Evolutionary conservation across 257 asterid genomes (phyloP), one percentile per base, ranked within the genome.

Genomic region (Eucommia ulmoides): DNA sequence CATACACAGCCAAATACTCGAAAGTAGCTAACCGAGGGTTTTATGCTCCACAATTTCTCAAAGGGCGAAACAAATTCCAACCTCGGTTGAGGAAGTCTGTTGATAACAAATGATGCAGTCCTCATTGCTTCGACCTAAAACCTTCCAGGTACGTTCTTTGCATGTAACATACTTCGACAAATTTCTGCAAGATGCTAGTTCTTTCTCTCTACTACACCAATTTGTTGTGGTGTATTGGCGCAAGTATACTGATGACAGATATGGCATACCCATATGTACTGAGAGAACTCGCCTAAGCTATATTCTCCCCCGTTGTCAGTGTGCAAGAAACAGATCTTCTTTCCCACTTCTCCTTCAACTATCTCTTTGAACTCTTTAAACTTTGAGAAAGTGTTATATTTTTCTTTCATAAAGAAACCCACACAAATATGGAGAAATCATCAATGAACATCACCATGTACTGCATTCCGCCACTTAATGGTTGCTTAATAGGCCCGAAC

Each of bases 401-500:
- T 18, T 50, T 24, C n/a, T 18, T 23, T 14, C 23, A 20, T 15
- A 55, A 24, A 23, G 11, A 11, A 17, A 56, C 22, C 50, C 56
- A 26, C 42, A 51, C 38, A 24, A 24, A 51, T 24, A 41, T 26
- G 0, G 45, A 51, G 44, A 51, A 51, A 16, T 51, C 45, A 41
- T 49, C 64, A 35, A 57, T 47, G 6, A 57, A 49, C 1, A 25
- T 57, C 19, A 57, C 56, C 52, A 62, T 62, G 16, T 48, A 62
- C 18, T 20, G 6, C 51, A 54, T 38, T 0, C 20, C 62, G 19
- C 67, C 19, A 11, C 47, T 7, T 3, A 38, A 53, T 0, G 42
- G 14, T 19, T 62, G 56, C 41, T 54, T 62, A 12, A 62, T 33
- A 5, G 45, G 62, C 18, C 67, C 56, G 19, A 66, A 55, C 52